These are phyloP conservation scores for Tolypocladium inflatum DNA, from an alignment of 2,329 filamentous ascomycete species.

Conservation along the genomic window DNA sequence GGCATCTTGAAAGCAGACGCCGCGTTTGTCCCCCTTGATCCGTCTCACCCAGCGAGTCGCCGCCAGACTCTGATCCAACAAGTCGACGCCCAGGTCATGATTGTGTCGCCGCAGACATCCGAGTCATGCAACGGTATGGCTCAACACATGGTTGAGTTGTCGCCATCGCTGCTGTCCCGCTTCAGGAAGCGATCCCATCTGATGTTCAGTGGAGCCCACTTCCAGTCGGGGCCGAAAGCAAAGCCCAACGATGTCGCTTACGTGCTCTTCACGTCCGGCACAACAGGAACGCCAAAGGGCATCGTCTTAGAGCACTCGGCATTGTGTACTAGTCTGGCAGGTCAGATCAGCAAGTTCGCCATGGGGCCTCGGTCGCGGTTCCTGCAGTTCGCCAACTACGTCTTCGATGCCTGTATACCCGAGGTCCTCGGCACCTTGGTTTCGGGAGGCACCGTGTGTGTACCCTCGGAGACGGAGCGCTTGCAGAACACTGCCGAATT, in stretches of 20 bases:
- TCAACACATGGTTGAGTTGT: neutral
- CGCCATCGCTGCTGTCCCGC: neutral
- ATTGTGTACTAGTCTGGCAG: conserved; percentile 23
- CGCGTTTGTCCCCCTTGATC: too few species aligned
- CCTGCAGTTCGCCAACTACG: conserved; percentile 39
- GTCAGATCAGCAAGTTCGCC: conserved; percentile 26
- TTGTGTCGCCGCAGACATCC: neutral
- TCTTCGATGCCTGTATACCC: conserved; percentile 36
- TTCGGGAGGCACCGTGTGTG: conserved; percentile 10
- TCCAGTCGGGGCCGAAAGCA: neutral
- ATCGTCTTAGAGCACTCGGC: conserved; percentile 33
- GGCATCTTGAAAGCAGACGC: too few species aligned
- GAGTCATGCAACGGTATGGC: neutral
- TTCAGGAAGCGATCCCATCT: too few species aligned
- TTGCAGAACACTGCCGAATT: neutral
- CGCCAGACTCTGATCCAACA: conserved; percentile 2
- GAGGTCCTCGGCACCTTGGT: conserved; percentile 11
- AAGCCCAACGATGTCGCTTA: conserved; percentile 8
- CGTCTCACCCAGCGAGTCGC: too few species aligned
- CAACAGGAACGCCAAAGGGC: conserved; percentile 16
- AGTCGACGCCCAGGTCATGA: conserved; percentile 1
- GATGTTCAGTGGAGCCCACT: too few species aligned
- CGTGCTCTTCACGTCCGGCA: conserved; percentile 17
- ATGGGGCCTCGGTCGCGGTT: neutral
- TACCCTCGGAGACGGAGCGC: conserved; percentile 10